Evolutionary conservation across 257 asterid species (phyloP).

Genomic region (Gentiana dahurica): DNA sequence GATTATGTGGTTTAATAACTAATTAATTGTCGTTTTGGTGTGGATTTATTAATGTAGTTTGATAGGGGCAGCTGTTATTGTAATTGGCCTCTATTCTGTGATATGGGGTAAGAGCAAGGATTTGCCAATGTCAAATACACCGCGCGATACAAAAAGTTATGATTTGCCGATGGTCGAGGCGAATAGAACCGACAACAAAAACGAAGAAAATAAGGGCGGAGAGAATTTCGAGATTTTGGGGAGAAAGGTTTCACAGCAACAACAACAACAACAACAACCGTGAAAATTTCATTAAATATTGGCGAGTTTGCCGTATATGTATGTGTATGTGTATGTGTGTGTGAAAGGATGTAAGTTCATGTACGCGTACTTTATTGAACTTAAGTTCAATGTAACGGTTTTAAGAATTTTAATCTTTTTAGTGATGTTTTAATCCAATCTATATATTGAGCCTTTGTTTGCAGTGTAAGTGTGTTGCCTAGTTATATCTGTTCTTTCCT

Average conservation of each 20-base stretch:
- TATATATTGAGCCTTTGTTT: no score
- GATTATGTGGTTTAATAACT: neutral
- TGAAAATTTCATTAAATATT: neutral
- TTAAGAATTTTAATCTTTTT: no score
- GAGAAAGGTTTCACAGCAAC: neutral
- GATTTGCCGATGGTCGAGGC: slow-evolving; percentile 34
- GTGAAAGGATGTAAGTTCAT: no score
- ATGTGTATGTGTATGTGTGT: no score
- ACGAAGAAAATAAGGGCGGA: neutral
- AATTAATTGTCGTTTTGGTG: neutral
- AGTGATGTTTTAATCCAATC: no score
- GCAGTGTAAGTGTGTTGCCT: no score
- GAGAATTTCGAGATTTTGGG: neutral
- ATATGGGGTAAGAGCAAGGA: slow-evolving; percentile 88
- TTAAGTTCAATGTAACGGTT: no score
- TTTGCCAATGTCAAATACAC: slow-evolving; percentile 13
- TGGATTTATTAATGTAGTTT: slow-evolving; percentile 26
- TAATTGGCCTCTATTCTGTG: slow-evolving; percentile 61
- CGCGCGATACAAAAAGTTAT: slow-evolving; percentile 14
- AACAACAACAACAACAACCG: neutral
- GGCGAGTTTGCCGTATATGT: no score
- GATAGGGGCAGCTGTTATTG: slow-evolving; percentile 64
- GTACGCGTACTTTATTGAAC: no score
- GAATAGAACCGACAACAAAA: slow-evolving; percentile 3
- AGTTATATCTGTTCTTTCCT: no score